These are phyloP conservation scores for Akanthomyces uredinophilus DNA, from an alignment of 2,329 filamentous ascomycete genomes.

Conservation along the genomic window DNA sequence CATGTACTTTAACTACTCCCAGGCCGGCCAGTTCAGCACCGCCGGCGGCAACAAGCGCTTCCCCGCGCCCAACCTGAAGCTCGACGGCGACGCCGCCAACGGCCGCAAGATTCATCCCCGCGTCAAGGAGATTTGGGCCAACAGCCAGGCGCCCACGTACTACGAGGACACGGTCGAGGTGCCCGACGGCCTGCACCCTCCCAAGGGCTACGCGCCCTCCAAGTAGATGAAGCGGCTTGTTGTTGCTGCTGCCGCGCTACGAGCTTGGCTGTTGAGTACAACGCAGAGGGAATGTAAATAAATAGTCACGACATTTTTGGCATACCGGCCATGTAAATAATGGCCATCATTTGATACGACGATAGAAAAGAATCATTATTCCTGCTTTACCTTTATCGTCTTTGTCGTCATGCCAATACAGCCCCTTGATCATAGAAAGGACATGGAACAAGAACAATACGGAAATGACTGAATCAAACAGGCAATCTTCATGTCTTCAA, in stretches of 20 bases:
- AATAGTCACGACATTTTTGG: background rate
- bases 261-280: background rate
- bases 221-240: background rate
- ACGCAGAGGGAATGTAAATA: background rate
- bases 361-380: background rate
- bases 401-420: too few species aligned
- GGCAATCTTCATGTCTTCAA: too few species aligned
- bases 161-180: constrained; percentile 36
- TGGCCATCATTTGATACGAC: background rate
- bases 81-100: constrained; percentile 24
- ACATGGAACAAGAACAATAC: too few species aligned
- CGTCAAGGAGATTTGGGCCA: constrained; percentile 34
- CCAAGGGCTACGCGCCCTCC: constrained; percentile 29
- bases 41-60: constrained; percentile 30
- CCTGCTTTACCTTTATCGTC: too few species aligned
- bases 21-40: constrained; percentile 44
- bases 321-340: background rate
- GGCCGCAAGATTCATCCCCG: constrained; percentile 32
- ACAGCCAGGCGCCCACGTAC: constrained; percentile 36
- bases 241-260: background rate
- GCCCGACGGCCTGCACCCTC: constrained; percentile 39
- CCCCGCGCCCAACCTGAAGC: constrained; percentile 36
- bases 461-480: too few species aligned
- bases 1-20: constrained; percentile 49
- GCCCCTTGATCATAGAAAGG: too few species aligned